Conservation (phyloP, 148 eudicot genomes). For the Mesembryanthemum crystallinum region DNA sequence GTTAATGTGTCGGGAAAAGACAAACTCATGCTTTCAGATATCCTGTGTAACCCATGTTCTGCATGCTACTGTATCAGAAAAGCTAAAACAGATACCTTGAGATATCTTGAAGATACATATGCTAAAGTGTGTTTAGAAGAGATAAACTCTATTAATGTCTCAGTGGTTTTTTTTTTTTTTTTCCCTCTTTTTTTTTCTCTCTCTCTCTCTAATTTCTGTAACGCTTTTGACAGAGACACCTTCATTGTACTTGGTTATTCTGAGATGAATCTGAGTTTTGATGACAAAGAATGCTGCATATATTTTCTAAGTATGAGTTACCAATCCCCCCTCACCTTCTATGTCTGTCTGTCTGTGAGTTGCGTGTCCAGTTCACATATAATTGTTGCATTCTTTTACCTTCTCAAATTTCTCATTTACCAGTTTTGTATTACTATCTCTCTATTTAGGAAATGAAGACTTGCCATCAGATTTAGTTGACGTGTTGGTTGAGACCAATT, state of each 20-base stretch:
- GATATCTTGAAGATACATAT: not conserved
- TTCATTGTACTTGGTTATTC: slow-evolving; percentile 4
- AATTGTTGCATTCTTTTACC: not conserved
- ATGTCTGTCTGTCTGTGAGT: not conserved
- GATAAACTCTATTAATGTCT: not conserved
- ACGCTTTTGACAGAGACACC: not conserved
- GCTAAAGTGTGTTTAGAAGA: not conserved
- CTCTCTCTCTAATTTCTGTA: too few species aligned
- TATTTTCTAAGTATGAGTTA: not conserved
- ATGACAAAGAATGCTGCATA: not conserved
- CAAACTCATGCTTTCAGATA: not conserved
- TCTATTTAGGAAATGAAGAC: slow-evolving; percentile 56
- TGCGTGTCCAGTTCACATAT: not conserved
- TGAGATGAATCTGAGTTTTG: not conserved
- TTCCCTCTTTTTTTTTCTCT: not conserved
- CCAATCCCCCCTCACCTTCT: not conserved
- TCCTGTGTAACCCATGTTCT: not conserved
- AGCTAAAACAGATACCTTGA: not conserved
- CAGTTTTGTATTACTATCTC: not conserved
- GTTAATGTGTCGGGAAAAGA: not conserved
- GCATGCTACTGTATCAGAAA: not conserved
- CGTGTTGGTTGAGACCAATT: slow-evolving; percentile 65
- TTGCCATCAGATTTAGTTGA: slow-evolving; percentile 65
- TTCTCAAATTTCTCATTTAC: too few species aligned
- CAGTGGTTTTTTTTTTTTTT: too few species aligned